Evolutionary conservation across 768 basidiomycete species (phyloP).

Genomic region (Erythrobasidium yunnanense): DNA sequence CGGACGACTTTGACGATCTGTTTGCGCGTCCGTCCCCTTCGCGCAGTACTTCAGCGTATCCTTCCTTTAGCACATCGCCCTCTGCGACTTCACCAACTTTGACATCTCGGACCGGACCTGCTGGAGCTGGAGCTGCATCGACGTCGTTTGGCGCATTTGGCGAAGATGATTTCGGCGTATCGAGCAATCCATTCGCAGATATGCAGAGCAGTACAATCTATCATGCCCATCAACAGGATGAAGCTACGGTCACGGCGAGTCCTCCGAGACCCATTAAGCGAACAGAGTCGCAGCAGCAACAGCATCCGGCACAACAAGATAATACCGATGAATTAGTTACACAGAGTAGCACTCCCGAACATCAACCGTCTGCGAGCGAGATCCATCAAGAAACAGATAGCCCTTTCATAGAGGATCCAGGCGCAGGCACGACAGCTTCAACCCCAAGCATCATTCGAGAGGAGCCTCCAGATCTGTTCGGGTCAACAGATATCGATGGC

Average conservation of each 20-base stretch:
- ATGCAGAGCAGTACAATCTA: constrained; percentile 15
- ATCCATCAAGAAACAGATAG: background rate
- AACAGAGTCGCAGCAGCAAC: too few species aligned
- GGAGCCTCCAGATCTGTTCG: too few species aligned
- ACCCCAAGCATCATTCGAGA: too few species aligned
- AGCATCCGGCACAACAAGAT: background rate
- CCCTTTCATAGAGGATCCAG: background rate
- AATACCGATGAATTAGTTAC: too few species aligned
- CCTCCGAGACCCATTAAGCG: too few species aligned
- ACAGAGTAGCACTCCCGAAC: too few species aligned
- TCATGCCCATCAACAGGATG: background rate
- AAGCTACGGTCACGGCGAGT: too few species aligned
- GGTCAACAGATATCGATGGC: too few species aligned
- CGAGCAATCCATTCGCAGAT: constrained; percentile 26
- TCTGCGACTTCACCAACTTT: too few species aligned
- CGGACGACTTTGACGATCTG: constrained; percentile 27
- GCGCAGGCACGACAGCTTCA: too few species aligned
- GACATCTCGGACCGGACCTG: too few species aligned
- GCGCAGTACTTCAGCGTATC: background rate
- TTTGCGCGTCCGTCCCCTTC: background rate
- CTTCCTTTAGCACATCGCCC: too few species aligned
- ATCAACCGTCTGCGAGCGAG: background rate
- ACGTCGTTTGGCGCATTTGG: background rate
- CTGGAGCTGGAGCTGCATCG: background rate
- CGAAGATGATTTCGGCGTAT: constrained; percentile 8